Evolutionary conservation across 2,329 filamentous ascomycete species (phyloP).

Genomic region (Aspergillus sp.): DNA sequence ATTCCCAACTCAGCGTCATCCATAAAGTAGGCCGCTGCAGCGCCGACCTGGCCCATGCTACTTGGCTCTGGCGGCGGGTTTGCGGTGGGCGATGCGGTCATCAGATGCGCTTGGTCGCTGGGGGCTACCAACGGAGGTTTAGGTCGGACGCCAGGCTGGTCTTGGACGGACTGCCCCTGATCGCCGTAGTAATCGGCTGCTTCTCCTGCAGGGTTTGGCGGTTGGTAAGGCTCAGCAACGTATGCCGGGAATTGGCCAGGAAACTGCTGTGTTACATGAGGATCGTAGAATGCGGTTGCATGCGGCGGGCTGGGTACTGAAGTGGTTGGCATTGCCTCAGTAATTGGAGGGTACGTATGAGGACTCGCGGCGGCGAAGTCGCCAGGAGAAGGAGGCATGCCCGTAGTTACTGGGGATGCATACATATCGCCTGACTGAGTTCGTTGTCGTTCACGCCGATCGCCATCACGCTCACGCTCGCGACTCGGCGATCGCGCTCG

Average conservation of each 20-base stretch:
- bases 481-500: conserved; percentile 32
- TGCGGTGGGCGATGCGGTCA: conserved; percentile 52
- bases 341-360: neutral
- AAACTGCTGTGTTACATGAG: conserved; percentile 60
- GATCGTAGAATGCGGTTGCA: conserved; percentile 39
- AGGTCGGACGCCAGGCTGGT: conserved; percentile 62
- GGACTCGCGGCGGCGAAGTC: neutral
- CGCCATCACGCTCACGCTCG: conserved; percentile 25
- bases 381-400: conserved; percentile 25
- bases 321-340: neutral
- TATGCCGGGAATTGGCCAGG: conserved; percentile 57
- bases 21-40: conserved; percentile 61
- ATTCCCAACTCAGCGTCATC: conserved; percentile 26
- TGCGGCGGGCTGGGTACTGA: conserved; percentile 26
- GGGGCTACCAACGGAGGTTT: conserved; percentile 56
- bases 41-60: conserved; percentile 44
- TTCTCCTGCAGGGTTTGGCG: conserved; percentile 52
- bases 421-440: conserved; percentile 33
- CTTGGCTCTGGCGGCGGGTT: conserved; percentile 63
- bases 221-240: conserved; percentile 50
- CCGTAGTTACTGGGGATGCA: conserved; percentile 23
- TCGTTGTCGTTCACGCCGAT: conserved; percentile 30
- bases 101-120: conserved; percentile 58
- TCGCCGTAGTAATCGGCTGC: conserved; percentile 66
- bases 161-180: conserved; percentile 60